A percentile compares a stretch with the other conserved stretches of the same genome.
These are phyloP conservation scores for Aschersonia sp. DNA, from an alignment of 2,329 filamentous ascomycete species.

Conservation along the genomic window DNA sequence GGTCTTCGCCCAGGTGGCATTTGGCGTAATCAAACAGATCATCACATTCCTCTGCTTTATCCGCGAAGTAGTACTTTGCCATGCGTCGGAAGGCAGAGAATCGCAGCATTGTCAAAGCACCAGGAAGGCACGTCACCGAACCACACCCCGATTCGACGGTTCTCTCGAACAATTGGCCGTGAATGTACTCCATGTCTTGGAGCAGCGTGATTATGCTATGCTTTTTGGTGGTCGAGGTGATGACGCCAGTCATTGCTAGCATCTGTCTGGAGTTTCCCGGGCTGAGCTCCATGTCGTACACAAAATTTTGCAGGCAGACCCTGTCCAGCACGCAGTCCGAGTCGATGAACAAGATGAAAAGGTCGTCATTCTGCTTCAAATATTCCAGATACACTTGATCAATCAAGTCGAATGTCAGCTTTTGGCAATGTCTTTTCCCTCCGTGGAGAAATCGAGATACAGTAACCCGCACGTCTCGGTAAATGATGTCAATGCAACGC, in stretches of 20 bases:
- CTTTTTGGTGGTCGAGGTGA: constrained; percentile 82
- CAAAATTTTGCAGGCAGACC: constrained; percentile 89
- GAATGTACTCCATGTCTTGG: constrained; percentile 97
- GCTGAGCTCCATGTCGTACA: constrained; percentile 97
- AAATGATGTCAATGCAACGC: constrained; percentile 78
- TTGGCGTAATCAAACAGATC: constrained; percentile 96
- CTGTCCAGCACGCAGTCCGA: constrained; percentile 90
- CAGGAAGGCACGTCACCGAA: constrained; percentile 85
- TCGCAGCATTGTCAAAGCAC: constrained; percentile 86
- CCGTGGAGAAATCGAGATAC: constrained; percentile 87
- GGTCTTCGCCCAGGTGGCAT: constrained; percentile 85
- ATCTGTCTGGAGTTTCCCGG: constrained; percentile 84
- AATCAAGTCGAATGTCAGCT: constrained; percentile 82
- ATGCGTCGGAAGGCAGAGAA: constrained; percentile 94
- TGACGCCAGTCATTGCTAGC: constrained; percentile 95
- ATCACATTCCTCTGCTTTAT: constrained; percentile 88
- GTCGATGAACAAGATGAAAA: constrained; percentile 95
- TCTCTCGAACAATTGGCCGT: constrained; percentile 89
- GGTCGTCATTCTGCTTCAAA: constrained; percentile 71
- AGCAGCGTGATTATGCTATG: constrained; percentile 82
- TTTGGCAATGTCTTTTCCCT: constrained; percentile 88
- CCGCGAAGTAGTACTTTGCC: constrained; percentile 97
- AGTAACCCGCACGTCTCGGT: constrained; percentile 71
- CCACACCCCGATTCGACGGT: constrained; percentile 92
- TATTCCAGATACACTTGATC: constrained; percentile 86